Base-by-base conservation (phyloP, 805 yeast species). In the Brettanomyces custersianus region DNA sequence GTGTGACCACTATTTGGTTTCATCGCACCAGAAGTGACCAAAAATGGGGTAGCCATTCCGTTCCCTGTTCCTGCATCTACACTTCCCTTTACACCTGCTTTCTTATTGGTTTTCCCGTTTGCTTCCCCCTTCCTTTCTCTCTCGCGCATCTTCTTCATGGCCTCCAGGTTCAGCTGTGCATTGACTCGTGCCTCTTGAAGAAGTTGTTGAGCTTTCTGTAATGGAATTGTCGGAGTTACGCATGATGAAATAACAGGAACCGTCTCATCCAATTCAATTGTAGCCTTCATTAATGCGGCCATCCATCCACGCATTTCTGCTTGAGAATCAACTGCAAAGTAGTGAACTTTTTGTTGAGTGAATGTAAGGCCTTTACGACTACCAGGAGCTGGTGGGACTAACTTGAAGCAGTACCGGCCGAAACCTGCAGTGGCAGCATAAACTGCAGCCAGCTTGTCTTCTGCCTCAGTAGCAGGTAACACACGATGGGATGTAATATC, bases 331-430 rank as follows among this genome's bases (percentile, higher is more conserved):
- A 90, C 96, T 0, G 97, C 96, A 68, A 92, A 92, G 57, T 81
- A 92, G 51, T 92, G 98, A 6, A 87, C 83, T 46, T 87, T 85
- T 20, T 95, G 98, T 44, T 88, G 95, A 0, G 99, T 92, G 57
- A 92, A 92, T 0, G 95, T 88, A 39, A 92, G 72, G 0, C 97
- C 97, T 60, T 88, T 90, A 45, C 80, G 79, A 36, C 90, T 84
- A 0, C 99, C 99, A 0, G 97, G 97, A 2, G 94, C 95, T 0
- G 99, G 99, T 8, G 99, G 99, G 4, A 88, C 75, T 10, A 92
- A 57, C 57, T 88, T 88, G 66, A 92, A 90, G 51, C 95, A 86
- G 54, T 76, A 84, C 28, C 94, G 70, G n/a, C 97, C 97, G 30
- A 83, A 80, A 7, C 96, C 96, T 3, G 95, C 81, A 22, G 90